A percentile compares a stretch with the other conserved stretches of the same genome.
phyloP scores from a whole-genome alignment of 164 flowering plant genomes.

The Annona squamosa region DNA sequence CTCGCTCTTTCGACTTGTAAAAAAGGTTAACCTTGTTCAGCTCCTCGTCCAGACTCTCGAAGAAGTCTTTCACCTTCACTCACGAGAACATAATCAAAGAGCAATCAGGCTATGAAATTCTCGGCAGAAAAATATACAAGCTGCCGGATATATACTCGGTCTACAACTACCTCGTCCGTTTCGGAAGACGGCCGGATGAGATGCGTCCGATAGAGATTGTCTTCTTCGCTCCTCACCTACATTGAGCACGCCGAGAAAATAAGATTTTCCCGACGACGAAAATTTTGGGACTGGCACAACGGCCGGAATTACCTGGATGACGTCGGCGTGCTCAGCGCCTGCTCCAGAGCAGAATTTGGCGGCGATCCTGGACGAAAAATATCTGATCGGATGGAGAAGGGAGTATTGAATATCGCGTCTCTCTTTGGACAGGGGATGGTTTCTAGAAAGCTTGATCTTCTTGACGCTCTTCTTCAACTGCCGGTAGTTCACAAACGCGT shows the following conservation, averaged over 20 bases:
- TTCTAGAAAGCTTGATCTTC: slow-evolving; percentile 53
- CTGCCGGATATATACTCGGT: not conserved
- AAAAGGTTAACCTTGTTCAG: slow-evolving; percentile 72
- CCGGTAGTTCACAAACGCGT: slow-evolving; percentile 89
- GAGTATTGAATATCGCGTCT: slow-evolving; percentile 37
- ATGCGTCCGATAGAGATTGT: slow-evolving; percentile 42
- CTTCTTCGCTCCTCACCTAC: slow-evolving; percentile 27
- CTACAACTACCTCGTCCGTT: slow-evolving; percentile 63
- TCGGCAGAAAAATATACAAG: not conserved
- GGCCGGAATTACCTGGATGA: slow-evolving; percentile 31
- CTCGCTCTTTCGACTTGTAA: slow-evolving; percentile 53
- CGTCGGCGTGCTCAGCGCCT: slow-evolving; percentile 14
- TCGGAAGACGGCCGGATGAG: slow-evolving; percentile 59
- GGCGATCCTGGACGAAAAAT: slow-evolving; percentile 13
- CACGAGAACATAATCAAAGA: not conserved
- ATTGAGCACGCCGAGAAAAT: slow-evolving; percentile 36
- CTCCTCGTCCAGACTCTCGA: slow-evolving; percentile 65
- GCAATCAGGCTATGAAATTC: not conserved
- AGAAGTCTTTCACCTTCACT: slow-evolving; percentile 48
- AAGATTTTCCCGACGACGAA: too few species aligned
- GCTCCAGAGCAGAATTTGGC: slow-evolving; percentile 1
- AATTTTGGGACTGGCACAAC: not conserved
- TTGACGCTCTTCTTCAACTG: slow-evolving; percentile 78
- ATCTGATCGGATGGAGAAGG: slow-evolving; percentile 52
- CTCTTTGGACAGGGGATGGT: slow-evolving; percentile 17